Percentiles rank a stretch among this genome's conserved stretches.
Conservation (phyloP, 2,329 filamentous ascomycete genomes). For the Lizonia empirigonia region DNA sequence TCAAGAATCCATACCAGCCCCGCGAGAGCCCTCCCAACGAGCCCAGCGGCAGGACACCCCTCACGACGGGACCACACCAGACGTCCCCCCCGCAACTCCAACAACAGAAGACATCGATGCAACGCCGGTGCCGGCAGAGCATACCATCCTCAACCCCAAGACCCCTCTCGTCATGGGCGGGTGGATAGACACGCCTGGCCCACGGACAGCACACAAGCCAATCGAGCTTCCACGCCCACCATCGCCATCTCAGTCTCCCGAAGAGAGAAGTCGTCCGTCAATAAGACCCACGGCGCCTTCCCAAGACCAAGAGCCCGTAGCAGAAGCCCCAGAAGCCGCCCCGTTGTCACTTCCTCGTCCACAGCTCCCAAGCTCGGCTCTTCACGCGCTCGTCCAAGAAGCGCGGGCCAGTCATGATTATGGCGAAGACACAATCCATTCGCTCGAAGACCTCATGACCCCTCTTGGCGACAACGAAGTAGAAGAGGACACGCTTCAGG, state of each 20-base stretch:
- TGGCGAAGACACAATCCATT: conserved; percentile 56
- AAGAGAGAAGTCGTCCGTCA: conserved; percentile 20
- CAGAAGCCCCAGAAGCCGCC: conserved; percentile 2
- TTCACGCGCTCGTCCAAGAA: conserved; percentile 51
- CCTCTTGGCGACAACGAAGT: conserved; percentile 28
- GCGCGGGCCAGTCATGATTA: conserved; percentile 44
- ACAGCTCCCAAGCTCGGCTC: conserved; percentile 41
- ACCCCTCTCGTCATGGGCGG: conserved; percentile 56
- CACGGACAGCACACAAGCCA: conserved; percentile 28
- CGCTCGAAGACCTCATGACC: conserved; percentile 53
- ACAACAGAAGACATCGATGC: conserved; percentile 25
- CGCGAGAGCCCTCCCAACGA: conserved; percentile 7
- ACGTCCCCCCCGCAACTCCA: conserved; percentile 7
- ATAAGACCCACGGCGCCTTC: conserved; percentile 11
- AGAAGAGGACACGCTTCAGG: conserved; percentile 45
- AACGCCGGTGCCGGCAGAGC: conserved; percentile 38
- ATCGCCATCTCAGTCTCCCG: conserved; percentile 27
- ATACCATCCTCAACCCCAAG: conserved; percentile 37
- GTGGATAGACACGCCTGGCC: conserved; percentile 55
- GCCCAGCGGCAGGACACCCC: conserved; percentile 16
- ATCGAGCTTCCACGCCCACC: conserved; percentile 8
- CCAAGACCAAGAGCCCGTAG: conserved; percentile 4
- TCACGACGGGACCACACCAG: conserved; percentile 6
- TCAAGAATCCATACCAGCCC: conserved; percentile 1
- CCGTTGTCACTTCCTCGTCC: conserved; percentile 20